Percentiles rank a stretch among this genome's conserved stretches.
Evolutionary conservation across 345 rosid genomes (phyloP).

Genomic region (Alliaria petiolata): DNA sequence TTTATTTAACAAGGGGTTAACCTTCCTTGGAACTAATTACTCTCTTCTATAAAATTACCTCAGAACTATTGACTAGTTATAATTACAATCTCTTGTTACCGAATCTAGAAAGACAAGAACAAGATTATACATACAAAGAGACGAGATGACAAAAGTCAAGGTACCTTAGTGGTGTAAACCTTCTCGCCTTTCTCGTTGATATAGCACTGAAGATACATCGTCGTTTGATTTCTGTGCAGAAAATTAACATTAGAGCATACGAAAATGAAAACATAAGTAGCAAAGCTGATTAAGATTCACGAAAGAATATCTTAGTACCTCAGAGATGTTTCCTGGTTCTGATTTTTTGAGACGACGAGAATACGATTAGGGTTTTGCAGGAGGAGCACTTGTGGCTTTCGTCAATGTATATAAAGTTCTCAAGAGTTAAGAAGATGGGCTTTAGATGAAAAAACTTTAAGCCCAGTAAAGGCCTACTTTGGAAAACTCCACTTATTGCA

Average conservation of each 20-base stretch:
- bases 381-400: not conserved
- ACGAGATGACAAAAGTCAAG: not conserved
- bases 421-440: slow-evolving; percentile 5
- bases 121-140: not conserved
- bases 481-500: not conserved
- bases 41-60: not conserved
- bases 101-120: not conserved
- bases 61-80: not conserved
- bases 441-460: not conserved
- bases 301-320: slow-evolving; percentile 7
- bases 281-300: not conserved
- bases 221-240: not conserved
- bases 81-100: not conserved
- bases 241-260: not conserved
- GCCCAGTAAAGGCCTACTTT: not conserved
- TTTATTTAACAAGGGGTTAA: not conserved
- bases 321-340: not conserved
- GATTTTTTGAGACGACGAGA: not conserved
- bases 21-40: not conserved
- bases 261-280: not conserved
- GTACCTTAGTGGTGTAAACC: slow-evolving; percentile 80
- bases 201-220: slow-evolving; percentile 76
- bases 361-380: slow-evolving; percentile 22
- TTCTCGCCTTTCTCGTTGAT: slow-evolving; percentile 78
- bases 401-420: not conserved